Evolutionary conservation across 1,139 yeast genomes (phyloP), one percentile per base, ranked within the genome.

Genomic region (Kurtzmaniella natalensis): DNA sequence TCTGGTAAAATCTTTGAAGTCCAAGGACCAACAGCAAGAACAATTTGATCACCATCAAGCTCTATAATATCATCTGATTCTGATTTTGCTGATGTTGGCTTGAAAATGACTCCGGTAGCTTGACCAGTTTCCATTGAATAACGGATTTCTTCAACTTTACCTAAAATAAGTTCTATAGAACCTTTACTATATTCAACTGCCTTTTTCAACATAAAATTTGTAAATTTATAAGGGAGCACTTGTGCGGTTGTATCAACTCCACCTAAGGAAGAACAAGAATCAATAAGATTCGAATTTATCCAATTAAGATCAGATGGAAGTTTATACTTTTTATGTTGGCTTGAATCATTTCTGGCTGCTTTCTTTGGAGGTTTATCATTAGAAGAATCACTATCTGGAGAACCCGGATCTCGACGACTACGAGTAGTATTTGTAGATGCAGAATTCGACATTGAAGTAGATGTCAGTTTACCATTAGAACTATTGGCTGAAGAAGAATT

Each of bases 21-120:
- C 98, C 98, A 89, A 5, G 97, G 97, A 1, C 98, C 98, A 44
- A 86, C 84, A 0, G 94, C 70, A 47, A 89, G 66, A n/a, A 92
- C 81, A 17, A 86, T 78, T 50, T 84, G 81, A 50, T 84, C 87
- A 26, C 86, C 94, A 15, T 51, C 51, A 18, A 86, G 58, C 33
- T 66, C 66, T 7, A 75, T 51, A 23, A 53, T 50, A 13, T 53
- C 50, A 22, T 50, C 51, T 27, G 58, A 34, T 51, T 44, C 60
- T 3, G 55, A 61, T 37, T 69, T 66, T 13, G 72, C 60, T 37
- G 75, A 64, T 5, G 85, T 76, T 24, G 87, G 88, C 37, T 65
- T 70, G 51, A 77, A 82, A 23, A 66, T 61, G 4, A 81, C 72
- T 9, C 87, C 89, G n/a, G 74, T 72, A 23, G 83, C 85, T 28